A percentile compares a stretch with the other conserved stretches of the same genome.
phyloP scores from a whole-genome alignment of 2,329 filamentous ascomycete genomes.

The Cladosporium sp. region DNA sequence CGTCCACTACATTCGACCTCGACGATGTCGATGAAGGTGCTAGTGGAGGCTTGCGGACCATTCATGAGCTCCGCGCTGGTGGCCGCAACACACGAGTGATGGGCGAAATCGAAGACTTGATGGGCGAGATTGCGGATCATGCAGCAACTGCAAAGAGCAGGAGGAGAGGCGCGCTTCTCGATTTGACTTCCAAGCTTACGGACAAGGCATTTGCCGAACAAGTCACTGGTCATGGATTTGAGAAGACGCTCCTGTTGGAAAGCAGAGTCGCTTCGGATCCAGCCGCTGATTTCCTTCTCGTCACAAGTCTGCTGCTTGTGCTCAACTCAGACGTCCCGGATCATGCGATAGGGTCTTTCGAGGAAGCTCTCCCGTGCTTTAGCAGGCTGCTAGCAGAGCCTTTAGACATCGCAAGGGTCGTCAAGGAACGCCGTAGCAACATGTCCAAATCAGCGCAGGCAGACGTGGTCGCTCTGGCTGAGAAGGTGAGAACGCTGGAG shows the following conservation, averaged over 20 bases:
- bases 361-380: slow-evolving; percentile 38
- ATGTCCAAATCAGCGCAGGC: slow-evolving; percentile 60
- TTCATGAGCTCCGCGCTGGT: slow-evolving; percentile 56
- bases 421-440: slow-evolving; percentile 60
- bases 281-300: slow-evolving; percentile 54
- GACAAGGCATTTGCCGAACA: slow-evolving; percentile 60
- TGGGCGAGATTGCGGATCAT: slow-evolving; percentile 53
- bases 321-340: slow-evolving; percentile 55
- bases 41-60: slow-evolving; percentile 45
- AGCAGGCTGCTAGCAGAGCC: slow-evolving; percentile 47
- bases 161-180: slow-evolving; percentile 48
- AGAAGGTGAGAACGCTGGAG: slow-evolving; percentile 32
- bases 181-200: slow-evolving; percentile 48
- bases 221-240: slow-evolving; percentile 68
- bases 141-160: slow-evolving; percentile 38
- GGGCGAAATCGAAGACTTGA: slow-evolving; percentile 48
- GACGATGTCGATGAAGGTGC: slow-evolving; percentile 41
- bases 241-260: slow-evolving; percentile 60
- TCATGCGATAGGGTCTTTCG: slow-evolving; percentile 52
- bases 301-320: slow-evolving; percentile 58
- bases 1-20: slow-evolving; percentile 22
- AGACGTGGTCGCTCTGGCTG: slow-evolving; percentile 51
- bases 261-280: slow-evolving; percentile 42
- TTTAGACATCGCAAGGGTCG: slow-evolving; percentile 54
- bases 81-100: slow-evolving; percentile 53